Evolutionary conservation across 768 basidiomycete species (phyloP).

Genomic region (Fomitopsis serialis): DNA sequence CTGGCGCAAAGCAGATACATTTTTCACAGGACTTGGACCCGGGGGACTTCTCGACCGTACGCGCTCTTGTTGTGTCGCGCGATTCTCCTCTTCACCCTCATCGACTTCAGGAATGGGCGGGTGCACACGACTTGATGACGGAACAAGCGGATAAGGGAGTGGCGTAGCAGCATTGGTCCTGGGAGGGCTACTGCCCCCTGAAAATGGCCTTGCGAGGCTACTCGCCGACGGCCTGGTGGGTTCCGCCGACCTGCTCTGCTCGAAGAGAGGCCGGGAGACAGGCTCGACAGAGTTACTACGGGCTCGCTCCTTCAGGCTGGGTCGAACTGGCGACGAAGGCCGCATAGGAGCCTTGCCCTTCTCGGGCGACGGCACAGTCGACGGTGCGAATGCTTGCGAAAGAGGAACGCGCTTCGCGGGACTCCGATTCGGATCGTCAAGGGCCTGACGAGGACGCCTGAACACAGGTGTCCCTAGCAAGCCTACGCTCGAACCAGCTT

Average conservation of each 20-base stretch:
- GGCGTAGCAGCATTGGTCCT: neutral
- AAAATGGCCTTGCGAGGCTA: neutral
- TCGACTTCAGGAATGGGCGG: constrained; percentile 18
- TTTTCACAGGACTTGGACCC: constrained; percentile 6
- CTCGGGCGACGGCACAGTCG: constrained; percentile 8
- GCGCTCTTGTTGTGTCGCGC: neutral
- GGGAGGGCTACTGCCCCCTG: neutral
- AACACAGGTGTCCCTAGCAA: constrained; percentile 32
- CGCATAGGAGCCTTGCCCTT: constrained; percentile 11
- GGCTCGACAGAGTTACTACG: constrained; percentile 14
- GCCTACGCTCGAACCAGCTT: neutral
- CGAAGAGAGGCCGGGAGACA: constrained; percentile 12
- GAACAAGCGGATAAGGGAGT: constrained; percentile 10
- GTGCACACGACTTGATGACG: constrained; percentile 2
- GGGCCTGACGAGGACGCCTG: constrained; percentile 28
- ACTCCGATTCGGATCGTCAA: constrained; percentile 33
- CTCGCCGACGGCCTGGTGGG: constrained; percentile 18
- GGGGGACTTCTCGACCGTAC: neutral
- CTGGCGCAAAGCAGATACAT: constrained; percentile 19
- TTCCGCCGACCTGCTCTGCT: constrained; percentile 32
- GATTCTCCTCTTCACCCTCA: constrained; percentile 12
- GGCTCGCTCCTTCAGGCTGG: neutral
- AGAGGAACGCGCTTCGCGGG: constrained; percentile 29
- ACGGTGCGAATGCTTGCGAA: constrained; percentile 16
- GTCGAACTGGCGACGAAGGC: constrained; percentile 8